Percentiles rank a stretch among this genome's conserved stretches.
These are phyloP conservation scores for Scenedesmus sp. DNA, from an alignment of 163 green algal species.

Conservation along the genomic window DNA sequence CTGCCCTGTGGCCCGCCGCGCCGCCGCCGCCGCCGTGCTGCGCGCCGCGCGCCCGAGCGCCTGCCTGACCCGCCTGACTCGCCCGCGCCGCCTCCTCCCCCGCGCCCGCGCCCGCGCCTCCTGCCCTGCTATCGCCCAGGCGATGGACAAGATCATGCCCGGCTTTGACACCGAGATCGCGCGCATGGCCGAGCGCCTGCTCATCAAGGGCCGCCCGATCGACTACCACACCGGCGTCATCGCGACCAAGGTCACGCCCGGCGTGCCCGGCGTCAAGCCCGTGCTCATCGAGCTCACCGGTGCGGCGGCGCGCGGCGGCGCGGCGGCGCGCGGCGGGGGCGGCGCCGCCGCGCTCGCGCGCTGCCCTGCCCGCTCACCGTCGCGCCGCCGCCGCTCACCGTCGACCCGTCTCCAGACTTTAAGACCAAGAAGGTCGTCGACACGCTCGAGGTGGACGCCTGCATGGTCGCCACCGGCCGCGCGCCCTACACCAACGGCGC, in stretches of 20 bases:
- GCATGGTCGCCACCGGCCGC: constrained; percentile 95
- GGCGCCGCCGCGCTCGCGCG: too few relatives aligned
- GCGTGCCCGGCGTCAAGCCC: constrained; percentile 87
- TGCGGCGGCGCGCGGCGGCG: too few relatives aligned
- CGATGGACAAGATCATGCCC: constrained; percentile 97
- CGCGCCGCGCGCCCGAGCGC: too few relatives aligned
- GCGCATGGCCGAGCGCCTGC: constrained; percentile 89
- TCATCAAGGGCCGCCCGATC: constrained; percentile 95
- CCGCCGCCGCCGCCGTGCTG: too few relatives aligned
- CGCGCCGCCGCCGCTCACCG: too few relatives aligned
- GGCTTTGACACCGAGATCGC: constrained; percentile 99
- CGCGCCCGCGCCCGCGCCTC: too few relatives aligned
- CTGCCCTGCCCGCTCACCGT: too few relatives aligned
- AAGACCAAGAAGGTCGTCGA: constrained; percentile 97
- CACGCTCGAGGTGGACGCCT: constrained; percentile 94
- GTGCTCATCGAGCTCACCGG: constrained; percentile 97
- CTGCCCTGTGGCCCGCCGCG: too few relatives aligned
- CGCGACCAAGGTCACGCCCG: constrained; percentile 79
- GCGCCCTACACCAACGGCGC: constrained; percentile 88
- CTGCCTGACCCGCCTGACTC: too few relatives aligned
- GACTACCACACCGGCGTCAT: constrained; percentile 94
- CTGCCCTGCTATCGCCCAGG: constrained; percentile 53
- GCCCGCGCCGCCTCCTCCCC: too few relatives aligned
- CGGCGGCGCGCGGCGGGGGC: too few relatives aligned
- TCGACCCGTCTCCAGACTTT: too few relatives aligned